A percentile compares a stretch with the other conserved stretches of the same genome.
These are phyloP conservation scores for Xylaria intraflava DNA, from an alignment of 495 filamentous ascomycete genomes.

Conservation along the genomic window DNA sequence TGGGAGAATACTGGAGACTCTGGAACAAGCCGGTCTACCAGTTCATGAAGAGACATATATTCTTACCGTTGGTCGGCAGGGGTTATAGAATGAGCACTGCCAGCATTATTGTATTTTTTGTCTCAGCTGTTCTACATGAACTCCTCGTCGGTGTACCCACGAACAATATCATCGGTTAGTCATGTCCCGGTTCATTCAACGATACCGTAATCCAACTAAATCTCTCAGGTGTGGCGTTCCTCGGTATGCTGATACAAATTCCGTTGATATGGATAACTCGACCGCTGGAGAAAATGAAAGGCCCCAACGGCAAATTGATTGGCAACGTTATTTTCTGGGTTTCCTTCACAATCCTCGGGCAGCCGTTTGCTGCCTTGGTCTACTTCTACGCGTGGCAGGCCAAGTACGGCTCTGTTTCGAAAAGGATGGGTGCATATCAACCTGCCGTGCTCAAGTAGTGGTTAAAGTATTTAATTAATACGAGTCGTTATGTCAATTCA, in stretches of 20 bases:
- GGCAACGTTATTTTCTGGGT: conserved; percentile 96
- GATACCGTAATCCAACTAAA: neutral
- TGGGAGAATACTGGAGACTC: conserved; percentile 86
- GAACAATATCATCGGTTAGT: conserved; percentile 81
- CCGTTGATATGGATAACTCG: conserved; percentile 78
- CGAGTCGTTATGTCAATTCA: neutral
- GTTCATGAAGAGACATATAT: conserved; percentile 92
- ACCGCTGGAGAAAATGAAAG: conserved; percentile 69
- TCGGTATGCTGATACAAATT: conserved; percentile 88
- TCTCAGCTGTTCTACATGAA: conserved; percentile 86
- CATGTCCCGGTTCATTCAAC: neutral
- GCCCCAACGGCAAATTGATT: conserved; percentile 62
- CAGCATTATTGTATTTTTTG: conserved; percentile 70
- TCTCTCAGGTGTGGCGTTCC: conserved; percentile 72
- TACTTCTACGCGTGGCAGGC: conserved; percentile 99
- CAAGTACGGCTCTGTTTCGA: conserved; percentile 74
- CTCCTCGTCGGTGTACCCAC: conserved; percentile 90
- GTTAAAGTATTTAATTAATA: neutral
- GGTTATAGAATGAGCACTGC: conserved; percentile 65
- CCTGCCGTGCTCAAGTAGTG: conserved; percentile 3
- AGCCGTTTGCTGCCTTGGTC: conserved; percentile 79
- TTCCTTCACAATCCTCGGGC: conserved; percentile 86
- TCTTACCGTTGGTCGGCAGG: conserved; percentile 72
- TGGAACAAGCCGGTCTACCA: conserved; percentile 98
- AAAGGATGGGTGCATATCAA: conserved; percentile 21